Conservation (phyloP, 495 filamentous ascomycete genomes). For the Hypomontagnella monticulosa region DNA sequence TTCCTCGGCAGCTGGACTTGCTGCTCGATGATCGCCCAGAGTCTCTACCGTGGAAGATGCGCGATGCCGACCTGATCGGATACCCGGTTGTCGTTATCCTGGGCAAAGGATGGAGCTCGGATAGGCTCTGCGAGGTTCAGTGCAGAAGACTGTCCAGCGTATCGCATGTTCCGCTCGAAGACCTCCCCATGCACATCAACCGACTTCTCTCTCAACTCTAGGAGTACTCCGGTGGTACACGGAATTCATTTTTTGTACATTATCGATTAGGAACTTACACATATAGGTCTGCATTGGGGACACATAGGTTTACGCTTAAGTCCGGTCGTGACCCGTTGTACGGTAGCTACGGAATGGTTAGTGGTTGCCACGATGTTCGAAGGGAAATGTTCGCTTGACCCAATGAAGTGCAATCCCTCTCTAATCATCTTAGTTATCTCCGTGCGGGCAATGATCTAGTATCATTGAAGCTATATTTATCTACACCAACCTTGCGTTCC, state of each 20-base stretch:
- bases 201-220: slow-evolving; percentile 56
- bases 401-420: too few species aligned
- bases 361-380: too few species aligned
- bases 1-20: slow-evolving; percentile 57
- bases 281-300: not conserved
- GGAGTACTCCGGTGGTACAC: not conserved
- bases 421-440: too few species aligned
- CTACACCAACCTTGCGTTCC: too few species aligned
- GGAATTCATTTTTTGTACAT: too few species aligned
- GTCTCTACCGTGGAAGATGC: slow-evolving; percentile 81
- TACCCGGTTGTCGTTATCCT: slow-evolving; percentile 85
- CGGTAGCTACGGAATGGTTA: too few species aligned
- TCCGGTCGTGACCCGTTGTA: not conserved
- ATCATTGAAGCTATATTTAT: too few species aligned
- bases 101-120: slow-evolving; percentile 75
- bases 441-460: too few species aligned
- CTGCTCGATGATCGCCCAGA: slow-evolving; percentile 78
- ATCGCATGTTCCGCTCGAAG: slow-evolving; percentile 38
- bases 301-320: not conserved
- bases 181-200: slow-evolving; percentile 51
- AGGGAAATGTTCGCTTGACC: too few species aligned
- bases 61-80: slow-evolving; percentile 87
- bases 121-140: slow-evolving; percentile 76
- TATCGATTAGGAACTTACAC: too few species aligned
- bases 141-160: slow-evolving; percentile 65